Base-by-base conservation (phyloP, 306 rosid genomes). In the Cercis canadensis region DNA sequence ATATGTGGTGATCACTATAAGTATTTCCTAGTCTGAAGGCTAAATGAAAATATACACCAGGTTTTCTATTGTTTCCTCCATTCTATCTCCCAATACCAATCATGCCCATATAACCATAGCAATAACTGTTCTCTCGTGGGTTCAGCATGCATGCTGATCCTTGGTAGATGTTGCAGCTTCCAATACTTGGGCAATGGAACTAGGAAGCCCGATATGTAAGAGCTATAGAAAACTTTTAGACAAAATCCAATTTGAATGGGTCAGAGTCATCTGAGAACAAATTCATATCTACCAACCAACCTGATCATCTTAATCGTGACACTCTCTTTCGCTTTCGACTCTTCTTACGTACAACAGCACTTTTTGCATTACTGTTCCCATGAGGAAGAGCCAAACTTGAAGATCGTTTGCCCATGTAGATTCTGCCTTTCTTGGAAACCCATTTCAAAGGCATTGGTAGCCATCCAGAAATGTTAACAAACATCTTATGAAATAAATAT, bases 401-500 rank as follows among this genome's bases (percentile, higher is more conserved):
- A n/a, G 90, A 81, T 37, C 80, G 89, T 82, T 78, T 91, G 70
- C 91, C 81, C 19, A 57, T 78, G 57, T 62, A 65, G 37, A 87
- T 83, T 78, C 89, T 88, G 39, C 75, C 67, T 73, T 80, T 86
- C 80, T 79, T 82, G 11, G 84, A 80, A 43, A 72, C 80, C 91
- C 94, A 88, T 78, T 83, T 81, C 84, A 91, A 58, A 46, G 96
- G 95, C 87, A 90, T 84, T n/a, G n/a, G n/a, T n/a, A n/a, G n/a
- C n/a, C n/a, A n/a, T n/a, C n/a, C n/a, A n/a, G n/a, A n/a, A n/a
- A n/a, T n/a, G n/a, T n/a, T n/a, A n/a, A n/a, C n/a, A n/a, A n/a
- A n/a, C n/a, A n/a, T n/a, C n/a, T n/a, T n/a, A n/a, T n/a, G n/a
- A n/a, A n/a, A n/a, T n/a, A n/a, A n/a, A n/a, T n/a, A n/a, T n/a